Evolutionary conservation across 2,329 filamentous ascomycete genomes (phyloP), one percentile per base, ranked within the genome.

Genomic region (Sporothrix euskadiensis): DNA sequence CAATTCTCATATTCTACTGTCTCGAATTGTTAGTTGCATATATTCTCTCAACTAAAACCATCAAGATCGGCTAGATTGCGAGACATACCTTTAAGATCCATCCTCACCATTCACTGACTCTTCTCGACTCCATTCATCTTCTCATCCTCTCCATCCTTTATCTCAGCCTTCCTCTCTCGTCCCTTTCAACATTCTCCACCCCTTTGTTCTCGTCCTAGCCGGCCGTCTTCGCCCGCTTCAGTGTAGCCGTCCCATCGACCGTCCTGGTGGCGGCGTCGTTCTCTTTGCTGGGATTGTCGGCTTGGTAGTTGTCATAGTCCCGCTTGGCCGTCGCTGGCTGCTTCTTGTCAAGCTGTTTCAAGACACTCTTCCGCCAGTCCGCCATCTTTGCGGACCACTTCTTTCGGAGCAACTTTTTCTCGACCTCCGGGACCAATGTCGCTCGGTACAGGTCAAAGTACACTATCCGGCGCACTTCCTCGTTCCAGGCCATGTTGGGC

Each of bases 401-500:
- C 22, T 35, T 7, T n/a, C 5, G 4, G 7, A 19, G 6, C 3
- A 19, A 5, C 12, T 59, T 35, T 26, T 59, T 59, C 3, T 10
- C 3, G 30, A 1, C 35, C 1, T 32, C 1, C 5, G 56, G 56
- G 10, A 30, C 22, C 4, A 56, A 19, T 9, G 5, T 4, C 4
- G 71, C 63, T 30, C 39, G 63, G 35, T 49, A 65, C n/a, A 73
- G 47, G 41, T 73, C 71, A 32, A 69, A 69, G 12, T 73, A 63
- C 71, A 73, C 69, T 19, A 73, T 26, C 5, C 71, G 52, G 16
- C 26, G 4, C 9, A 39, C 52, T n/a, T 73, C 71, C 5, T 8
- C n/a, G 59, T 63, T 73, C 71, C 71, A 73, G 5, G 71, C 63
- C 63, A 69, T 49, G 35, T 69, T 73, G 16, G 26, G 30, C 1